phyloP scores from a whole-genome alignment of 768 basidiomycete genomes.

The Lanmaoa rubissima region DNA sequence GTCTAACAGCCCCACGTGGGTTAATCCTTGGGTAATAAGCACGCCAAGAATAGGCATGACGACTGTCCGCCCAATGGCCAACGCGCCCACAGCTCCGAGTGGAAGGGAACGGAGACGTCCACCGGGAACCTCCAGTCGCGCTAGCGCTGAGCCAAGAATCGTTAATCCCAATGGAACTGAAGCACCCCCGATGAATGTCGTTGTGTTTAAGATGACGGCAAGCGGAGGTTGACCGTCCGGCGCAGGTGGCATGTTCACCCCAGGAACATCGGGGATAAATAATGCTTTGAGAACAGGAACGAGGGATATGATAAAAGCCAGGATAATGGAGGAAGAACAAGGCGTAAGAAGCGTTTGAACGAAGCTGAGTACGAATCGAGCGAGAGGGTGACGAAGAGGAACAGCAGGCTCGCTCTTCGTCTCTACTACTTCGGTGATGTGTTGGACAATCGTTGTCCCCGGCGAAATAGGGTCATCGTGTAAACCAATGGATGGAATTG shows the following conservation, averaged over 20 bases:
- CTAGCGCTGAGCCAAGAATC: conserved; percentile 61
- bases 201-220: conserved; percentile 55
- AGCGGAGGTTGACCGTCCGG: conserved; percentile 71
- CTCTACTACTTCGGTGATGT: not conserved
- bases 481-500: not conserved
- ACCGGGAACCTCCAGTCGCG: conserved; percentile 51
- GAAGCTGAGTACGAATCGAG: conserved; percentile 16
- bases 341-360: conserved; percentile 45
- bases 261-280: conserved; percentile 46
- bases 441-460: conserved; percentile 4
- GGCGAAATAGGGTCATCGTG: conserved; percentile 1
- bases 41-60: conserved; percentile 62
- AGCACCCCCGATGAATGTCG: conserved; percentile 58
- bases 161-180: conserved; percentile 63
- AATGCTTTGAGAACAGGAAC: conserved; percentile 58
- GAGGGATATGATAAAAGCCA: conserved; percentile 55
- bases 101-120: conserved; percentile 45
- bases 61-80: conserved; percentile 56
- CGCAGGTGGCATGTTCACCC: conserved; percentile 44
- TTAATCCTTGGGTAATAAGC: conserved; percentile 52
- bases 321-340: conserved; percentile 50
- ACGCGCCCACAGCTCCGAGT: conserved; percentile 49
- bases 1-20: conserved; percentile 44
- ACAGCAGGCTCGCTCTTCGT: not conserved
- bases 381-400: conserved; percentile 8